Evolutionary conservation across 306 rosid genomes (phyloP).

Genomic region (Phaseolus lunatus): DNA sequence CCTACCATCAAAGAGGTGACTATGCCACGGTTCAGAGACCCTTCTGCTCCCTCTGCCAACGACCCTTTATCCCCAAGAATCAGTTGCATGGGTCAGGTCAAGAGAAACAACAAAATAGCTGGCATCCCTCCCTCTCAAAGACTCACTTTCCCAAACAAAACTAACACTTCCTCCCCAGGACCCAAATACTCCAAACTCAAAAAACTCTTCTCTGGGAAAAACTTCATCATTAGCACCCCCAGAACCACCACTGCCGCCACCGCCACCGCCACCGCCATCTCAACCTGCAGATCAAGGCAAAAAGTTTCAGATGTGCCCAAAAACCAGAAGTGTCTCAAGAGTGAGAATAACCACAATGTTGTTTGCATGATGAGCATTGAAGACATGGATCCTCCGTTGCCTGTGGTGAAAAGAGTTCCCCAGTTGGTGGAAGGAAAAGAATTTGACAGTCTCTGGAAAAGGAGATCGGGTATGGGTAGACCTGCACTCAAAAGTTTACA

Average conservation of each 20-base stretch:
- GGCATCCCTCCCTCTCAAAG: constrained; percentile 63
- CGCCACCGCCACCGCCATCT: neutral
- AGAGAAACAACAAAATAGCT: constrained; percentile 73
- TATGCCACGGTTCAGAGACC: constrained; percentile 50
- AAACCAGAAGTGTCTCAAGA: constrained; percentile 13
- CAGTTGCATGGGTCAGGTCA: constrained; percentile 97
- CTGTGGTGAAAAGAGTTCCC: constrained; percentile 57
- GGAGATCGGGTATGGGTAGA: constrained; percentile 71
- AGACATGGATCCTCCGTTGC: constrained; percentile 79
- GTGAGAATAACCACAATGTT: constrained; percentile 38
- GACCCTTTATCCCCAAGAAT: constrained; percentile 87
- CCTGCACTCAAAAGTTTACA: constrained; percentile 58
- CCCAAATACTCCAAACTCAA: constrained; percentile 74
- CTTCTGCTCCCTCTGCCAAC: constrained; percentile 35
- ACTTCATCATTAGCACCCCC: constrained; percentile 45
- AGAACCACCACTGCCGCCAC: constrained; percentile 37
- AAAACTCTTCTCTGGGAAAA: constrained; percentile 72
- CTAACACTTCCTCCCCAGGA: constrained; percentile 35
- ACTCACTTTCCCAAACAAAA: constrained; percentile 42
- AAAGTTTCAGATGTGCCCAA: constrained; percentile 16
- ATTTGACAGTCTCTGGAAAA: constrained; percentile 69
- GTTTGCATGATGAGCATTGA: constrained; percentile 47
- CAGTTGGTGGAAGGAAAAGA: constrained; percentile 44
- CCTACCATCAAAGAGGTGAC: constrained; percentile 69
- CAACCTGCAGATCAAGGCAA: constrained; percentile 47